Evolutionary conservation across 1,284 basidiomycete genomes (phyloP).

Genomic region (Pascua guehoae): DNA sequence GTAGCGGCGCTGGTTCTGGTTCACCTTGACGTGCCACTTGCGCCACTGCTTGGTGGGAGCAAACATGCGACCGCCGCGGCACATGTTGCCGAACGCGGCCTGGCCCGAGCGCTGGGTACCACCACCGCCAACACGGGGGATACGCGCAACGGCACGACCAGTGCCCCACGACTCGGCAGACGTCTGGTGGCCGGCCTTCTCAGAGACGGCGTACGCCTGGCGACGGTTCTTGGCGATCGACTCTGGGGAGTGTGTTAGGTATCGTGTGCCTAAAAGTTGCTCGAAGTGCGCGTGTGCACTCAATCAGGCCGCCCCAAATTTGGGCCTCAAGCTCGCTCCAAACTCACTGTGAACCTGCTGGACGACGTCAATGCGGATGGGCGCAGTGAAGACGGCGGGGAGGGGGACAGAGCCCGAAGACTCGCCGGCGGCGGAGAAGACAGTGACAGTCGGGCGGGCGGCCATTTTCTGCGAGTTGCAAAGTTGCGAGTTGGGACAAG

Average conservation of each 20-base stretch:
- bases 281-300: too few relatives aligned
- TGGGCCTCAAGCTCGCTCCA: not conserved
- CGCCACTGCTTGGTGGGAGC: slow-evolving; percentile 99
- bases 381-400: slow-evolving; percentile 95
- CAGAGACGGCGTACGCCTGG: slow-evolving; percentile 94
- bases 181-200: slow-evolving; percentile 99
- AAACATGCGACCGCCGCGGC: slow-evolving; percentile 99
- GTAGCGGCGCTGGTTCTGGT: slow-evolving; percentile 98
- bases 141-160: slow-evolving; percentile 99
- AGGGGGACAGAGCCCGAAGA: slow-evolving; percentile 84
- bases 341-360: slow-evolving; percentile 94
- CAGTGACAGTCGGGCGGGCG: slow-evolving; percentile 82
- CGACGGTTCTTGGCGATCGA: slow-evolving; percentile 98
- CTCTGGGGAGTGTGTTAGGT: slow-evolving; percentile 57
- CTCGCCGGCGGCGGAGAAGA: slow-evolving; percentile 75
- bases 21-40: slow-evolving; percentile 99
- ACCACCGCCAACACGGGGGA: slow-evolving; percentile 98
- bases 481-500: too few relatives aligned
- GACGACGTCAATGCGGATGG: slow-evolving; percentile 98
- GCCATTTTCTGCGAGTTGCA: slow-evolving; percentile 59
- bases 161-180: slow-evolving; percentile 97
- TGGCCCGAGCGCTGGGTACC: slow-evolving; percentile 98
- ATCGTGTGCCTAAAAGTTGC: not conserved
- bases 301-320: not conserved
- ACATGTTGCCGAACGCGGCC: slow-evolving; percentile 99